These are phyloP conservation scores for Psilocybe subaeruginosa DNA, from an alignment of 768 basidiomycete species.

Conservation along the genomic window DNA sequence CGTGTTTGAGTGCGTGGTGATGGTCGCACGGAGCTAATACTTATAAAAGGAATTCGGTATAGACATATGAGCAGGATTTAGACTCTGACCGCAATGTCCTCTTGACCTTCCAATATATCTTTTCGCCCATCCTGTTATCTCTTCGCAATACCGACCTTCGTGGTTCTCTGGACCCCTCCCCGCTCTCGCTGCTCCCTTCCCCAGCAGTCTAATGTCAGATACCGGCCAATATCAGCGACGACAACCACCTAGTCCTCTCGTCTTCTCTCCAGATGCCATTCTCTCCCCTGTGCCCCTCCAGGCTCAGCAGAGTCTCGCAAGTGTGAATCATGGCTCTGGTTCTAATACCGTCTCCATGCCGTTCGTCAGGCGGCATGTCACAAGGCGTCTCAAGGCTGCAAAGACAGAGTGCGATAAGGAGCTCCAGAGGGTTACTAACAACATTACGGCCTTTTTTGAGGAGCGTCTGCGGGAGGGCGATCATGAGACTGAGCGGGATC, in stretches of 20 bases:
- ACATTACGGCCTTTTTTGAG: slow-evolving; percentile 94
- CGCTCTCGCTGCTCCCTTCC: slow-evolving; percentile 17
- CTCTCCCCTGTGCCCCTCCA: slow-evolving; percentile 54
- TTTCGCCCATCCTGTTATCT: slow-evolving; percentile 23
- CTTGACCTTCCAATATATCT: slow-evolving; percentile 26
- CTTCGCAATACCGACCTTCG: slow-evolving; percentile 16
- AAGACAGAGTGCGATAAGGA: slow-evolving; percentile 98
- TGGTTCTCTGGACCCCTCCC: slow-evolving; percentile 19
- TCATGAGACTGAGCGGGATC: slow-evolving; percentile 69
- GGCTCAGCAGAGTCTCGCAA: slow-evolving; percentile 40
- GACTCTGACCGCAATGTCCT: slow-evolving; percentile 23
- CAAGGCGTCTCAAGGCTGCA: slow-evolving; percentile 88
- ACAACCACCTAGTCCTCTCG: slow-evolving; percentile 78
- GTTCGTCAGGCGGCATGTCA: slow-evolving; percentile 91
- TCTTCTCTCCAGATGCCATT: slow-evolving; percentile 72
- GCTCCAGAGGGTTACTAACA: slow-evolving; percentile 90
- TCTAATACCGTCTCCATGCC: slow-evolving; percentile 89
- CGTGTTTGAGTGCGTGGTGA: slow-evolving; percentile 6
- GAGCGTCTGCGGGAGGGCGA: slow-evolving; percentile 82
- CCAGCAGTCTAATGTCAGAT: slow-evolving; percentile 49
- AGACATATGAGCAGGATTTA: neutral
- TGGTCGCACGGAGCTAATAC: slow-evolving; percentile 22
- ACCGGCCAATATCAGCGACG: slow-evolving; percentile 48
- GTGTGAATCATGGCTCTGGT: slow-evolving; percentile 43
- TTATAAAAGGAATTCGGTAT: slow-evolving; percentile 6